These are phyloP conservation scores for Davidsoniella australis DNA, from an alignment of 2,329 filamentous ascomycete species.

Conservation along the genomic window DNA sequence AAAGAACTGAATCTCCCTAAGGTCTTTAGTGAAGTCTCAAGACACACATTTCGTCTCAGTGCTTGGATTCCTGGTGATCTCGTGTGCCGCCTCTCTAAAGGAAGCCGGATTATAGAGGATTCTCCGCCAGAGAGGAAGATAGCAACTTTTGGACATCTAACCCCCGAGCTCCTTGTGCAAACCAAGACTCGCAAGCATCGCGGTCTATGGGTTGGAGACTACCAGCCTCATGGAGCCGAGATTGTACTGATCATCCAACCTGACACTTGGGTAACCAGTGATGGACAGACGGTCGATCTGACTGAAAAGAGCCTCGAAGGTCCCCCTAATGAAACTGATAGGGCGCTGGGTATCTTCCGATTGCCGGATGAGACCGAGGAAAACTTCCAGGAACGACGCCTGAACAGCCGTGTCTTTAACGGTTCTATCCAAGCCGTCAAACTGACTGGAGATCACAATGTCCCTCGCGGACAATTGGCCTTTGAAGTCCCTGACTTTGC, in stretches of 20 bases:
- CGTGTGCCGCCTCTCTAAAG: too few relatives aligned
- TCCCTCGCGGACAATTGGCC: constrained; percentile 70
- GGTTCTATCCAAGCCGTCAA: constrained; percentile 73
- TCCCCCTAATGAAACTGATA: too few relatives aligned
- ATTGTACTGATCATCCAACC: constrained; percentile 71
- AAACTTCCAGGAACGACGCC: constrained; percentile 28
- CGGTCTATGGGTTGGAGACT: constrained; percentile 87
- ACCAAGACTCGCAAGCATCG: constrained; percentile 66
- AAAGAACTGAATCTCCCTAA: too few relatives aligned
- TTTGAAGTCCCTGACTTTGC: constrained; percentile 71
- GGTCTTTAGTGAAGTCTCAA: too few relatives aligned
- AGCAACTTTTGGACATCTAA: constrained; percentile 53
- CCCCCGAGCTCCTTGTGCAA: constrained; percentile 60
- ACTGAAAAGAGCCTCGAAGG: constrained; percentile 12
- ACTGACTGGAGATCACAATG: constrained; percentile 77
- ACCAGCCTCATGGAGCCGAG: constrained; percentile 74
- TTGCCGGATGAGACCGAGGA: constrained; percentile 24
- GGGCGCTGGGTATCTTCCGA: too few relatives aligned
- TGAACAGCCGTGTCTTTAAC: constrained; percentile 34
- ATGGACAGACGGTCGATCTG: constrained; percentile 16
- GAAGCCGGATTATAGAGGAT: too few relatives aligned
- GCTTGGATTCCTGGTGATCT: too few relatives aligned
- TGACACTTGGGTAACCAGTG: too few relatives aligned
- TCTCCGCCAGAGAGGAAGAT: too few relatives aligned
- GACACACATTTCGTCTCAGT: too few relatives aligned